Conservation (phyloP, 176 grass and related monocot species). For the Phoenix roebelenii region DNA sequence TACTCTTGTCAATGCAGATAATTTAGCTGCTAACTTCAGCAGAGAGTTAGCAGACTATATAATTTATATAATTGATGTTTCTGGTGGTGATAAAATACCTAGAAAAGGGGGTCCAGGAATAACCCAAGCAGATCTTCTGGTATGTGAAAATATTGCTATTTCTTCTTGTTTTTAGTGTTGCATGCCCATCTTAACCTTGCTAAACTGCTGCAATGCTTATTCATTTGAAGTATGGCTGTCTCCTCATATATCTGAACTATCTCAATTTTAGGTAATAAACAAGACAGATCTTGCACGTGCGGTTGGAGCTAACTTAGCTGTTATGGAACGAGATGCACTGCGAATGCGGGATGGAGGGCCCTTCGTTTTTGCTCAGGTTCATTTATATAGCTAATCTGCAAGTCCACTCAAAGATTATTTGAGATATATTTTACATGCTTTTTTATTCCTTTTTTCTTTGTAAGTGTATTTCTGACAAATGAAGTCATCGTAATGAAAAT, state of each 20-base stretch:
- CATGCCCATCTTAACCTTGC: not conserved
- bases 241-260: not conserved
- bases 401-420: too few relatives aligned
- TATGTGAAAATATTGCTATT: conserved; percentile 10
- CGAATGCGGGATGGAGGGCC: conserved; percentile 92
- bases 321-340: conserved; percentile 79
- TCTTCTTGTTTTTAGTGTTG: conserved; percentile 1
- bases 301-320: conserved; percentile 69
- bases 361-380: conserved; percentile 87
- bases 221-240: not conserved
- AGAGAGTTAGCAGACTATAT: conserved; percentile 96
- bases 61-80: conserved; percentile 98
- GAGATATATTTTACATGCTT: too few relatives aligned
- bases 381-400: not conserved
- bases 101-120: conserved; percentile 94
- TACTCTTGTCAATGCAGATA: conserved; percentile 47
- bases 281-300: conserved; percentile 84
- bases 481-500: too few relatives aligned
- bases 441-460: too few relatives aligned
- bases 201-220: not conserved
- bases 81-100: conserved; percentile 95
- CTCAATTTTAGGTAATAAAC: conserved; percentile 68
- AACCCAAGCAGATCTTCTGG: conserved; percentile 91
- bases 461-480: too few relatives aligned
- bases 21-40: conserved; percentile 95